phyloP scores from a whole-genome alignment of 1,284 basidiomycete species.

The Rhodotorula mucilaginosa region DNA sequence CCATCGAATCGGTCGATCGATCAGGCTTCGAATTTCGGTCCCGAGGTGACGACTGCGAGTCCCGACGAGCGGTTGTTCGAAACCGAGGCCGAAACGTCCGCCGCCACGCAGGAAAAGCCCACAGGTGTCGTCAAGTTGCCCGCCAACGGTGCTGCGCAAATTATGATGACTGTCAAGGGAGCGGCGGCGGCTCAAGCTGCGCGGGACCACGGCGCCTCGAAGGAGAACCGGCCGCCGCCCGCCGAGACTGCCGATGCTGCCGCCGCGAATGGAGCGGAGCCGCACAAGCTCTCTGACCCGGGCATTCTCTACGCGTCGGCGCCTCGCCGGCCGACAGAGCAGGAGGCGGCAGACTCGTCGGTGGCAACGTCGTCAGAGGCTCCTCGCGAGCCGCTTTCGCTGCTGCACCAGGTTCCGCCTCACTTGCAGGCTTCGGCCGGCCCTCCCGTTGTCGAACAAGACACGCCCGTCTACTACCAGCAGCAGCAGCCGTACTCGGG shows the following conservation, averaged over 20 bases:
- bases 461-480: not conserved
- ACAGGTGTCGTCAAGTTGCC: constrained; percentile 16
- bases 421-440: constrained; percentile 17
- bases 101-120: not conserved
- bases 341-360: not conserved
- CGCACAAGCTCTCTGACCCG: not conserved
- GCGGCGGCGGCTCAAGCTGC: not conserved
- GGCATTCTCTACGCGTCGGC: constrained; percentile 34
- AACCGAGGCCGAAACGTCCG: not conserved
- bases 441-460: not conserved
- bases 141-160: constrained; percentile 5
- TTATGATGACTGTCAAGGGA: constrained; percentile 13
- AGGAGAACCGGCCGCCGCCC: constrained; percentile 5
- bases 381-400: not conserved
- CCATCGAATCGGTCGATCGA: not conserved
- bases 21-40: not conserved
- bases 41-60: constrained; percentile 5
- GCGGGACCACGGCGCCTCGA: not conserved
- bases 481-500: not conserved
- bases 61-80: constrained; percentile 6
- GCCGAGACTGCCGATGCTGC: not conserved
- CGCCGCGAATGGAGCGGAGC: not conserved
- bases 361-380: not conserved
- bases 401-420: constrained; percentile 32
- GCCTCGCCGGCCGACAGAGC: not conserved